A percentile compares a stretch with the other conserved stretches of the same genome.
Evolutionary conservation across 2,329 filamentous ascomycete genomes (phyloP).

Genomic region (Xylariomycetidae sp.): DNA sequence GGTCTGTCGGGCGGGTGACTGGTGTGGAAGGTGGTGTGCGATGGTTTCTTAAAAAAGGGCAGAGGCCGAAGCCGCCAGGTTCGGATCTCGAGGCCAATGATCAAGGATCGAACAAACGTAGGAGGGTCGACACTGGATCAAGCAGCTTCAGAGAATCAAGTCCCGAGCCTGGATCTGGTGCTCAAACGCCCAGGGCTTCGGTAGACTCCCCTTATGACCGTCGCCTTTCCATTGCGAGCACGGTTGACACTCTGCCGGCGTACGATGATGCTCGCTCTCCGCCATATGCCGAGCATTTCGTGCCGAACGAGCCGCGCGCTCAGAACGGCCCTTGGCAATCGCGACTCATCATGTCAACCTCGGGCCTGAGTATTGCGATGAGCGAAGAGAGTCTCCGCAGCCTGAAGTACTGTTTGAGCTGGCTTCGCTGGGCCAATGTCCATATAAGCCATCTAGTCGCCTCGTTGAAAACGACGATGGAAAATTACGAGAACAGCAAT

Average conservation of each 20-base stretch:
- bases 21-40: constrained; percentile 84
- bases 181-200: constrained; percentile 28
- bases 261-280: constrained; percentile 78
- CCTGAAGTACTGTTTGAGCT: constrained; percentile 76
- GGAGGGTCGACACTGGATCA: constrained; percentile 43
- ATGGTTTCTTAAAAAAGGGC: constrained; percentile 69
- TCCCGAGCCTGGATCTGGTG: constrained; percentile 21
- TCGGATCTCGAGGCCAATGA: constrained; percentile 43
- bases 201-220: constrained; percentile 35
- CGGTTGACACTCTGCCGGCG: constrained; percentile 71
- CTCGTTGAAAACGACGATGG: constrained; percentile 68
- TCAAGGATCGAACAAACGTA: constrained; percentile 50
- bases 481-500: constrained; percentile 68
- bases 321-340: constrained; percentile 62
- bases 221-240: constrained; percentile 61
- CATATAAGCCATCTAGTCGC: constrained; percentile 73
- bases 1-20: constrained; percentile 75
- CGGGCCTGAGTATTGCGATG: constrained; percentile 85
- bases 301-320: constrained; percentile 26
- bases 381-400: constrained; percentile 81
- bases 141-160: constrained; percentile 26
- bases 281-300: constrained; percentile 61
- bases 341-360: constrained; percentile 83
- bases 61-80: constrained; percentile 44
- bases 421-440: constrained; percentile 76